A percentile compares a stretch with the other conserved stretches of the same genome.
Evolutionary conservation across 225 moss, liverwort and hornwort species (phyloP).

Genomic region (Marchantia polymorpha): DNA sequence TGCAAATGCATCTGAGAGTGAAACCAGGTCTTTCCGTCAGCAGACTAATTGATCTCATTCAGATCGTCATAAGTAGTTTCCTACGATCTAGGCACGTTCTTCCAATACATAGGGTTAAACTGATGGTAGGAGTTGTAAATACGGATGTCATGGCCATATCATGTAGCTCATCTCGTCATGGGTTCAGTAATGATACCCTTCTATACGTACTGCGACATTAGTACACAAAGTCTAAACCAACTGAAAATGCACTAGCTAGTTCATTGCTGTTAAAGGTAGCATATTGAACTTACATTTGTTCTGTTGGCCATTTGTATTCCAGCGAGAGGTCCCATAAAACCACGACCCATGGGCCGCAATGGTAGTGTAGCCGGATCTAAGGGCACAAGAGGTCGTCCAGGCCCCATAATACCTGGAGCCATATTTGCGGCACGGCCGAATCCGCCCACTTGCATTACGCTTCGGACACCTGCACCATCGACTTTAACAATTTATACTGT

Average conservation of each 20-base stretch:
- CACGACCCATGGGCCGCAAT: constrained; percentile 51
- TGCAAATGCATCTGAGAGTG: constrained; percentile 62
- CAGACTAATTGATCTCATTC: too few species aligned
- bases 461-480: constrained; percentile 47
- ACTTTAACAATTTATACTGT: background rate
- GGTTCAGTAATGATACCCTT: too few species aligned
- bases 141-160: too few species aligned
- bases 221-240: too few species aligned
- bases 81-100: too few species aligned
- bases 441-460: constrained; percentile 43
- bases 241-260: too few species aligned
- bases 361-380: constrained; percentile 55
- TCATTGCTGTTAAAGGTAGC: background rate
- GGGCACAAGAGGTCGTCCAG: constrained; percentile 68
- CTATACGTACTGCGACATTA: too few species aligned
- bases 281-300: constrained; percentile 45
- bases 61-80: too few species aligned
- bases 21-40: too few species aligned
- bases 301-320: constrained; percentile 58
- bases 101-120: too few species aligned
- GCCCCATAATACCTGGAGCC: constrained; percentile 87
- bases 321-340: constrained; percentile 62
- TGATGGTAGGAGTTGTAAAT: too few species aligned
- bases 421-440: constrained; percentile 52
- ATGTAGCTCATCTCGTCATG: too few species aligned